phyloP scores from a whole-genome alignment of 2,329 filamentous ascomycete genomes.

The Colletotrichum cuscutae region DNA sequence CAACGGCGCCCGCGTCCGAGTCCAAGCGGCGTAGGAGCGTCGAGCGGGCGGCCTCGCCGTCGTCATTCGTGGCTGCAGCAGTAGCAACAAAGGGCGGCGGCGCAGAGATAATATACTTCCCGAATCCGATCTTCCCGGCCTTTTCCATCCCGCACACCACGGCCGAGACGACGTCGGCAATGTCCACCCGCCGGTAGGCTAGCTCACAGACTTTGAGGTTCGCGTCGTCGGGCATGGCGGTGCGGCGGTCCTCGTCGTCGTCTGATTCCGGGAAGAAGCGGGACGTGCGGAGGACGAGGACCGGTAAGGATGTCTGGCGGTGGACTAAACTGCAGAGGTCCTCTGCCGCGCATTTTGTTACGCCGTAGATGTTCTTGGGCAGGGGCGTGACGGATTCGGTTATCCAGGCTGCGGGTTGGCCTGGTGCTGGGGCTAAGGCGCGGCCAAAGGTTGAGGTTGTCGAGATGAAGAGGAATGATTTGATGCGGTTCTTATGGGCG shows the following conservation, averaged over 20 bases:
- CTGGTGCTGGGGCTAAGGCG: conserved; percentile 49
- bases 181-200: conserved; percentile 55
- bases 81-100: conserved; percentile 47
- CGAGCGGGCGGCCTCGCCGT: too few species aligned
- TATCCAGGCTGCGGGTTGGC: conserved; percentile 55
- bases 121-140: conserved; percentile 47
- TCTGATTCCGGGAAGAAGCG: conserved; percentile 61
- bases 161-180: conserved; percentile 55
- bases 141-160: conserved; percentile 50
- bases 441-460: conserved; percentile 58
- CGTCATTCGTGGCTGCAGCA: conserved; percentile 39
- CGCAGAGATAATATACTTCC: conserved; percentile 55
- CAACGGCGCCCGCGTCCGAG: conserved; percentile 43
- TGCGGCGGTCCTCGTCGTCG: conserved; percentile 53
- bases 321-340: conserved; percentile 57
- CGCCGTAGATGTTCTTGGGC: conserved; percentile 61
- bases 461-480: conserved; percentile 56
- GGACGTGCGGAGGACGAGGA: conserved; percentile 56
- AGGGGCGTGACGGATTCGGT: conserved; percentile 51
- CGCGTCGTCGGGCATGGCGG: conserved; percentile 44
- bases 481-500: conserved; percentile 35
- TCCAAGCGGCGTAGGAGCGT: conserved; percentile 46
- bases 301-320: conserved; percentile 49
- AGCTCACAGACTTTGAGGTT: conserved; percentile 61
- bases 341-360: conserved; percentile 60